phyloP scores from a whole-genome alignment of 768 basidiomycete genomes.

The Boletales sp. region DNA sequence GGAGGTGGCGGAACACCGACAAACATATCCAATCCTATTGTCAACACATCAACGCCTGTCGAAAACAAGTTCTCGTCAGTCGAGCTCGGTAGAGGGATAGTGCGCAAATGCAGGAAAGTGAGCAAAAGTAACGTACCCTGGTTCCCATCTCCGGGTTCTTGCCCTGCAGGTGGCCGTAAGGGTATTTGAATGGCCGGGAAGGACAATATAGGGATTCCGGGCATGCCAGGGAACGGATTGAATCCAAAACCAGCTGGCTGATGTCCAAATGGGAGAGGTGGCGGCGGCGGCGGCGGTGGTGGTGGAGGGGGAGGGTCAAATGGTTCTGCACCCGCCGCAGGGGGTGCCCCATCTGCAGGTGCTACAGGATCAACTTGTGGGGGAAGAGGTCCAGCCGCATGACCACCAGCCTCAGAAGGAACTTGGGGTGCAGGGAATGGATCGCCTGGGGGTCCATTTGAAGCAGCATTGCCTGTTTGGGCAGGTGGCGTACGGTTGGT shows the following conservation, averaged over 20 bases:
- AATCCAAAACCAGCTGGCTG: conserved; percentile 3
- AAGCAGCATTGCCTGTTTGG: conserved; percentile 9
- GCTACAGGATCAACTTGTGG: conserved; percentile 1
- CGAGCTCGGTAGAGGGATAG: conserved; percentile 15
- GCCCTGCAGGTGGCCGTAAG: conserved; percentile 8
- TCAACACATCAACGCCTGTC: conserved; percentile 27
- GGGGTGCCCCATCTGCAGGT: neutral
- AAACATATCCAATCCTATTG: conserved; percentile 42
- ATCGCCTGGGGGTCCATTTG: conserved; percentile 10
- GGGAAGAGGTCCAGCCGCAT: neutral
- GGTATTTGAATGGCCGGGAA: conserved; percentile 27
- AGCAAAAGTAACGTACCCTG: conserved; percentile 13
- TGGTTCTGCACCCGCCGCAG: conserved; percentile 1
- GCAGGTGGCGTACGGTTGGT: conserved; percentile 14
- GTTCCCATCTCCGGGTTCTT: conserved; percentile 12
- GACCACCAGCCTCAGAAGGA: conserved; percentile 4
- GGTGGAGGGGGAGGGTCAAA: neutral
- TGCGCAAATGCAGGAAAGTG: conserved; percentile 4
- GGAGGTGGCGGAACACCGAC: conserved; percentile 18
- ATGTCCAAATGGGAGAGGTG: conserved; percentile 1
- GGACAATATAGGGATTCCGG: conserved; percentile 26
- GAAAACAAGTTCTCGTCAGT: conserved; percentile 13
- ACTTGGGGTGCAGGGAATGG: conserved; percentile 4
- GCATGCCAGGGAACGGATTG: conserved; percentile 15
- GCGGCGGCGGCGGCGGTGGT: no score